A percentile compares a stretch with the other conserved stretches of the same genome.
phyloP scores from a whole-genome alignment of 345 rosid species.

The Theobroma cacao region DNA sequence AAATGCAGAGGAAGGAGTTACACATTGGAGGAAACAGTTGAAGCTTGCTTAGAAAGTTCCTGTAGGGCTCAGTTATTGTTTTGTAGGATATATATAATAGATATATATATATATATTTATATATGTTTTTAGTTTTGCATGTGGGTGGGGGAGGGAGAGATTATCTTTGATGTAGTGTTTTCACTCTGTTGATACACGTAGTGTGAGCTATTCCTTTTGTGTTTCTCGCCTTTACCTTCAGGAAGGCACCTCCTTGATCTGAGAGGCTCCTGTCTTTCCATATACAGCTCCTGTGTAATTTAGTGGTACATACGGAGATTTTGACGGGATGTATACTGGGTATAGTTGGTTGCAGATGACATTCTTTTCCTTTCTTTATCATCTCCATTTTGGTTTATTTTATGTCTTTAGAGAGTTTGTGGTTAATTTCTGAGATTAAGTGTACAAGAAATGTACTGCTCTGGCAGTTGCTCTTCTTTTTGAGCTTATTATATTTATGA shows the following conservation, averaged over 20 bases:
- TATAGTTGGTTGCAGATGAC: constrained; percentile 27
- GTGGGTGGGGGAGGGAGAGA: constrained; percentile 8
- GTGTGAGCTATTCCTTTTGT: constrained; percentile 4
- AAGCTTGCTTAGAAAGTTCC: constrained; percentile 16
- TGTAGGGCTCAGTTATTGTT: constrained; percentile 24
- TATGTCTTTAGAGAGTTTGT: neutral
- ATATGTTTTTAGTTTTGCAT: constrained; percentile 12
- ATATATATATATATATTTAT: too few species aligned
- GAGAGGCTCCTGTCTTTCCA: constrained; percentile 24
- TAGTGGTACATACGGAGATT: constrained; percentile 47
- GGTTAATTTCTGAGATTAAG: constrained; percentile 3
- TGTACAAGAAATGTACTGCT: neutral
- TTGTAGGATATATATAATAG: constrained; percentile 25
- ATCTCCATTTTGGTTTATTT: neutral
- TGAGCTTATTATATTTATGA: neutral
- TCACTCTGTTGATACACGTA: neutral
- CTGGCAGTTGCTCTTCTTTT: neutral
- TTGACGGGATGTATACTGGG: constrained; percentile 44
- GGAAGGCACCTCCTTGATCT: constrained; percentile 20
- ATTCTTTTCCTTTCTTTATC: constrained; percentile 12
- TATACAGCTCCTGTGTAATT: constrained; percentile 43
- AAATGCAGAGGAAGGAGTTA: neutral
- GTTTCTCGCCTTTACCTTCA: constrained; percentile 12
- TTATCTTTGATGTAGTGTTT: constrained; percentile 3
- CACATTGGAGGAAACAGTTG: constrained; percentile 12